Evolutionary conservation across 371 early-diverging fungal species (phyloP).

Genomic region (Syncephalastrum monosporum): DNA sequence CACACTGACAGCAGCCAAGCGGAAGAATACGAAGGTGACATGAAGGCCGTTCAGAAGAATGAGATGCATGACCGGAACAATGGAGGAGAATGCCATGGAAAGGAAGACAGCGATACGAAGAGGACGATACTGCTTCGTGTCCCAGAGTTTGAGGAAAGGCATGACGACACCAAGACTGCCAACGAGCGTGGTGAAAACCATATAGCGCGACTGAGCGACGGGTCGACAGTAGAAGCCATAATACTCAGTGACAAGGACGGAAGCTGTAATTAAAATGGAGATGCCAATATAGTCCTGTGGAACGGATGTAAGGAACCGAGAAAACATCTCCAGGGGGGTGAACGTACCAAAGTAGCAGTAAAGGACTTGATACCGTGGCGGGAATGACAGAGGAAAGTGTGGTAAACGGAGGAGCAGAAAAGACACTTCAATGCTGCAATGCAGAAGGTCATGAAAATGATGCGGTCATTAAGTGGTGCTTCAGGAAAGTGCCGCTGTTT

Average conservation of each 20-base stretch:
- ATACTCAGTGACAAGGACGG: slow-evolving; percentile 57
- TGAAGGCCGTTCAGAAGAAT: slow-evolving; percentile 42
- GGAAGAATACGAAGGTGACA: slow-evolving; percentile 46
- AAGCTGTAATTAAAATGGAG: slow-evolving; percentile 65
- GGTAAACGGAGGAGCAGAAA: slow-evolving; percentile 69
- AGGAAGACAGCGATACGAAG: slow-evolving; percentile 63
- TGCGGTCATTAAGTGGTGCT: slow-evolving; percentile 50
- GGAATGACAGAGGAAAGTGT: slow-evolving; percentile 68
- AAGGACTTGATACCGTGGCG: slow-evolving; percentile 55
- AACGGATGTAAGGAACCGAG: neutral
- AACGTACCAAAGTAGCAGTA: slow-evolving; percentile 53
- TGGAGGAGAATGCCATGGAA: slow-evolving; percentile 60
- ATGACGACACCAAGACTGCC: slow-evolving; percentile 57
- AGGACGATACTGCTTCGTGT: slow-evolving; percentile 50
- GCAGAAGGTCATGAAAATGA: slow-evolving; percentile 59
- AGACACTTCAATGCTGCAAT: slow-evolving; percentile 65
- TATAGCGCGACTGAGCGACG: slow-evolving; percentile 39
- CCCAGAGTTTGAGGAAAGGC: slow-evolving; percentile 62
- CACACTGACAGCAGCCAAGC: slow-evolving; percentile 50
- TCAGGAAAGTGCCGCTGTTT: slow-evolving; percentile 49
- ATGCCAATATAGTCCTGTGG: slow-evolving; percentile 67
- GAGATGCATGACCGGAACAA: slow-evolving; percentile 59
- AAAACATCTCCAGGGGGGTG: neutral
- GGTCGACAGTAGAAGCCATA: slow-evolving; percentile 67
- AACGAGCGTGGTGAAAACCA: slow-evolving; percentile 56